phyloP scores from a whole-genome alignment of 495 filamentous ascomycete species.

The Hypoxylon perforatum region DNA sequence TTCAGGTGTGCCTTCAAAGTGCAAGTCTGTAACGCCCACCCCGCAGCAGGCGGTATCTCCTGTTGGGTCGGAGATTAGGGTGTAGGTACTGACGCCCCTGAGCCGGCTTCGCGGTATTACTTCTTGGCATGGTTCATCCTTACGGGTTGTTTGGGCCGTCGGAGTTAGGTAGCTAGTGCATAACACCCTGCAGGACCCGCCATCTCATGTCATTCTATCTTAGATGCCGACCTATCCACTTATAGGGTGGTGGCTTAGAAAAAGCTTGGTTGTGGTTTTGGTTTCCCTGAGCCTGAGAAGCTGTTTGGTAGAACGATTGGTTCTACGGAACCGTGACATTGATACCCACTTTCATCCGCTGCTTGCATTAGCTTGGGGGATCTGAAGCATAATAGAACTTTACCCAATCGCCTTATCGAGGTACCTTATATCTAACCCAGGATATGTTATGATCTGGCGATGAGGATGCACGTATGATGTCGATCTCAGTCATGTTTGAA shows the following conservation, averaged over 20 bases:
- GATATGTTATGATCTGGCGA: neutral
- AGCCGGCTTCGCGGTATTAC: too few relatives aligned
- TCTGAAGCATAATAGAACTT: neutral
- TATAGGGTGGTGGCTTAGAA: constrained; percentile 1
- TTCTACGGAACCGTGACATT: neutral
- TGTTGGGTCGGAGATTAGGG: too few relatives aligned
- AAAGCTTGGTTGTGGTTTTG: neutral
- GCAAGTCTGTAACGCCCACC: too few relatives aligned
- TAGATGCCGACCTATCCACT: neutral
- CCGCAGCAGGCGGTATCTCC: too few relatives aligned
- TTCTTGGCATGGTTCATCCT: too few relatives aligned
- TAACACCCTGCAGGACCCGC: neutral
- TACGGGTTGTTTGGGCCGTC: too few relatives aligned
- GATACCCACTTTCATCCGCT: constrained; percentile 2
- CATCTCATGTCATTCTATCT: neutral
- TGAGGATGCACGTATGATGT: neutral
- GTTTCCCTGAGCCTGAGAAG: neutral
- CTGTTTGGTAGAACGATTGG: neutral
- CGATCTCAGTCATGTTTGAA: neutral
- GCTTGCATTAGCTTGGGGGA: neutral
- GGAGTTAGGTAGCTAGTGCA: too few relatives aligned
- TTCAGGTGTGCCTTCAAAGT: too few relatives aligned
- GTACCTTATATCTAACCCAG: neutral
- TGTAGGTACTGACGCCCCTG: too few relatives aligned
- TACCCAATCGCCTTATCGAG: neutral